Percentiles rank a stretch among this genome's conserved stretches.
Conservation (phyloP, 768 basidiomycete genomes). For the Auriscalpium vulgare region DNA sequence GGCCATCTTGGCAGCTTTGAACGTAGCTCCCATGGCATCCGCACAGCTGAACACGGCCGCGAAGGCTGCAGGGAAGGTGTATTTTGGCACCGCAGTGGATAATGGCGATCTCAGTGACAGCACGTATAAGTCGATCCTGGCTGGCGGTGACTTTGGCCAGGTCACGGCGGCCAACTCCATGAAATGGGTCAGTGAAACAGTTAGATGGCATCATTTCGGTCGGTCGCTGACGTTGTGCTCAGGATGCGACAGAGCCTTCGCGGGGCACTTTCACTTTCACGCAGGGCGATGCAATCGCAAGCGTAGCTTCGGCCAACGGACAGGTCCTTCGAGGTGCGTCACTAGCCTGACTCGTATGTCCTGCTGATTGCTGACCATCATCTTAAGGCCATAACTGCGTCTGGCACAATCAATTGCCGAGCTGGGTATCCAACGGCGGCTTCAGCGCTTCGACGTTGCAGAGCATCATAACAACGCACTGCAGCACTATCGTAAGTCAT, state of each 20-base stretch:
- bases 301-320: constrained; percentile 36
- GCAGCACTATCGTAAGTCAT: constrained; percentile 27
- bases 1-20: no score
- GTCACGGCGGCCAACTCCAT: constrained; percentile 38
- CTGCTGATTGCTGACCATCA: neutral
- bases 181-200: constrained; percentile 30
- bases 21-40: neutral
- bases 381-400: constrained; percentile 30
- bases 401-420: constrained; percentile 38
- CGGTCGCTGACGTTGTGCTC: neutral
- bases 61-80: constrained; percentile 32
- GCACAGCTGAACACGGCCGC: constrained; percentile 29
- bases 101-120: constrained; percentile 35
- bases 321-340: constrained; percentile 37
- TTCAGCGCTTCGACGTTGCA: constrained; percentile 24
- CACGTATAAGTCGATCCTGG: constrained; percentile 30
- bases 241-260: constrained; percentile 47
- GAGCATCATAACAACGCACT: constrained; percentile 27
- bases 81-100: constrained; percentile 43
- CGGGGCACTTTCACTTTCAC: constrained; percentile 41
- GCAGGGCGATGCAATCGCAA: constrained; percentile 36
- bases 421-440: constrained; percentile 26
- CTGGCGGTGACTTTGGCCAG: constrained; percentile 34
- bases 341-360: neutral
- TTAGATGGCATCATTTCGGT: no score